Evolutionary conservation across 306 rosid genomes (phyloP), one percentile per base, ranked within the genome.

Genomic region (Casuarina equisetifolia): DNA sequence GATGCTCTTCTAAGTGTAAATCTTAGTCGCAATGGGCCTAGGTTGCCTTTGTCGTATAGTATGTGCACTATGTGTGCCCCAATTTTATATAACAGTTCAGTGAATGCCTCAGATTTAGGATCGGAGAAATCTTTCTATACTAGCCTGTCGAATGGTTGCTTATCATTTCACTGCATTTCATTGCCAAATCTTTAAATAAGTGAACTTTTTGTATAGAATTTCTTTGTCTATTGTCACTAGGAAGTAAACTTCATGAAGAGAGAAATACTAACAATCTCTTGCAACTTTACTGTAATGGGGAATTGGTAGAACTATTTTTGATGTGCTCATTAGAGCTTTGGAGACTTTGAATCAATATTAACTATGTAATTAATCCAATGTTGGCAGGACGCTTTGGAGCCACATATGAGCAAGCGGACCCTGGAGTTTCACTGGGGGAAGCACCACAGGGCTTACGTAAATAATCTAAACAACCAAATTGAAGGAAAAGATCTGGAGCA

Each of bases 391-490:
- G 97, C 95, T 53, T 79, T 94, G 87, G 98, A 94, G 87, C 98
- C 97, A 16, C 84, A 86, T 72, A 89, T 94, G 97, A 89, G 95
- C 82, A 87, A 85, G 84, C 81, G 82, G 76, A 92, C 98, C 46
- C 79, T 94, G 13, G 95, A 94, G 63, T 90, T 80, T 83, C 97
- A 94, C 69, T 90, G 98, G 98, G 98, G 97, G 64, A 94, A 90
- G 92, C 98, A 94, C 80, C 98, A 94, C 76, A 88, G 90, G 80
- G 83, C 86, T 68, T 94, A 94, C 50, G 93, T 90, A 51, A 94
- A 92, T 50, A 94, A 94, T 83, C 86, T 94, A 52, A 94, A 94
- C 85, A 84, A 82, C 77, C 94, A 90, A 83, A 88, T 89, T 51
- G 97, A 45, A n/a, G 98, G 90, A 83, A 92, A 96, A 9, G 97